Base-by-base conservation (phyloP, 495 filamentous ascomycete genomes). In the Bryoglossum gracile region DNA sequence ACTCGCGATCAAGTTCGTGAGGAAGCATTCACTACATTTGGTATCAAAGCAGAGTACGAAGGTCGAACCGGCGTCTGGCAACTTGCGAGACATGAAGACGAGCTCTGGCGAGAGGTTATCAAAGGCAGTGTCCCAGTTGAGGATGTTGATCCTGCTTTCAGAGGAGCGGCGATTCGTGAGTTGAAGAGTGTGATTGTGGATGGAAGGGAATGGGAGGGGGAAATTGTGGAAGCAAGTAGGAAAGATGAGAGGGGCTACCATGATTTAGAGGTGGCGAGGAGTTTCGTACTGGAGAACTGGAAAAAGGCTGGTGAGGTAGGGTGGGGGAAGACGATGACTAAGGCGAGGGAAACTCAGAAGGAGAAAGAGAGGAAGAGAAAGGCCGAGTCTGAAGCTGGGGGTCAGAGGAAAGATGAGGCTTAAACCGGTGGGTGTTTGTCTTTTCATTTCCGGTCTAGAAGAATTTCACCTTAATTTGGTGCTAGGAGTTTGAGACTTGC, bases 211-310 rank as follows among this genome's bases (percentile, higher is more conserved):
- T 62, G 49, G 5, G 62, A 68, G 4, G 68, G 63, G 0, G 46
- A 61, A 17, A 21, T 26, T 2, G 54, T 59, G 3, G 21, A 58
- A 0, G 26, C 23, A 4, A 19, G 59, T 0, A 43, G 65, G 2
- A 60, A 43, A 21, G 51, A 64, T 13, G 40, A 33, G 0, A 50
- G 65, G n/a, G 72, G 72, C 0, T 51, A 69, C 23, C 72, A 66
- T 33, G 48, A 69, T 55, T 52, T 62, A 5, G 62, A 62, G 1
- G 49, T 30, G 1, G 63, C 67, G 5, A 56, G 53, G 19, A 18
- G 25, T 3, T 77, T 70, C 34, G 61, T 77, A 4, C 8, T 13
- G 19, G 24, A 57, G 0, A 64, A 68, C 24, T 66, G 66, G 65
- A 51, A 36, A 32, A n/a, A 35, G 17, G 59, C 73, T 1, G 62